These are phyloP conservation scores for Cornus kousa DNA, from an alignment of 148 eudicot species.

Conservation along the genomic window DNA sequence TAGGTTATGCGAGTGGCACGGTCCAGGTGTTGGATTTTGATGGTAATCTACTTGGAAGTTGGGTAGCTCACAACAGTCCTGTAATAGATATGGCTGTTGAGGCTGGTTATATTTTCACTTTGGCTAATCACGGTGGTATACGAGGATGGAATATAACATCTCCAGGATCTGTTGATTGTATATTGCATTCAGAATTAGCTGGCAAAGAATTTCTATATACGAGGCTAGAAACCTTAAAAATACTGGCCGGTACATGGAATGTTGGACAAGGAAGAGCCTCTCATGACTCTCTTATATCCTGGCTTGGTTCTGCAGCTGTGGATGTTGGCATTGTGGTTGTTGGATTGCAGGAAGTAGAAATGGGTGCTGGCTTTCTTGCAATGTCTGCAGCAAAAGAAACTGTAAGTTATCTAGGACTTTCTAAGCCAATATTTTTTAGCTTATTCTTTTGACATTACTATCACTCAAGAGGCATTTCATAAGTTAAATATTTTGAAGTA, in stretches of 20 bases:
- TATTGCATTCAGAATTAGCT: conserved; percentile 67
- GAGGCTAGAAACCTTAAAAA: conserved; percentile 65
- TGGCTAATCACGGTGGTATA: conserved; percentile 93
- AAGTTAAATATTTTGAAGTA: background rate
- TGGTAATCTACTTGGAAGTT: conserved; percentile 72
- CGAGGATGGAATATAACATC: conserved; percentile 88
- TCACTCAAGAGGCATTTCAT: background rate
- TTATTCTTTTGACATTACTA: background rate
- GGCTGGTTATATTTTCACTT: conserved; percentile 63
- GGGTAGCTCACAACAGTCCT: conserved; percentile 74
- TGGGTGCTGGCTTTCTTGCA: conserved; percentile 99
- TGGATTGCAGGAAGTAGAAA: conserved; percentile 97
- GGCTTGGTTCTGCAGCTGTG: conserved; percentile 80
- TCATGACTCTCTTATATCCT: conserved; percentile 78
- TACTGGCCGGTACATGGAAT: conserved; percentile 96
- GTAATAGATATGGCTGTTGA: conserved; percentile 74
- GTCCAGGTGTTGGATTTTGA: conserved; percentile 73
- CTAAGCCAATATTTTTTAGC: background rate
- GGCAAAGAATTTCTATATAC: conserved; percentile 80
- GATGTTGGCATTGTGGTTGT: conserved; percentile 74
- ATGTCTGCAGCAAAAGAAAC: conserved; percentile 99
- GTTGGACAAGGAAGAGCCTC: conserved; percentile 92
- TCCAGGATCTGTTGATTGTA: conserved; percentile 75
- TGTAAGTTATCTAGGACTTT: conserved; percentile 42
- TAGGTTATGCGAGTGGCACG: conserved; percentile 76